A percentile compares a stretch with the other conserved stretches of the same genome.
Evolutionary conservation across 2,329 filamentous ascomycete genomes (phyloP).

Genomic region (Exophiala dermatitidis): DNA sequence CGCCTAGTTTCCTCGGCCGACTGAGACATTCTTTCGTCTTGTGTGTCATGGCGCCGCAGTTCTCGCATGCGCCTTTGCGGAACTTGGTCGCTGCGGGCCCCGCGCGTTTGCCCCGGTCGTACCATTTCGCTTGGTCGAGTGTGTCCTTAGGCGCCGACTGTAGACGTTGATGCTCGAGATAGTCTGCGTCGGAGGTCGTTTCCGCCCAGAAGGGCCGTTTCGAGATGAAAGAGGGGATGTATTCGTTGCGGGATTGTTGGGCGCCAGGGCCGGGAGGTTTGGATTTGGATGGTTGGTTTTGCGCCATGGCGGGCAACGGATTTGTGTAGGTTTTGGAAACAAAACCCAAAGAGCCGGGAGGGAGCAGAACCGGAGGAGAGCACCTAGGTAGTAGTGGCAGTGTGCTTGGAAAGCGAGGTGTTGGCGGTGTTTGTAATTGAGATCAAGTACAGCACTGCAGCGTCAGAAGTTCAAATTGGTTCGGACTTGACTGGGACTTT

Average conservation of each 20-base stretch:
- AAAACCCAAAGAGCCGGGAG: too few species aligned
- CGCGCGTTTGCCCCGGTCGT: slow-evolving; percentile 76
- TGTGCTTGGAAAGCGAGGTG: too few species aligned
- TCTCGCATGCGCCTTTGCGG: slow-evolving; percentile 96
- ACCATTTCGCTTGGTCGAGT: slow-evolving; percentile 70
- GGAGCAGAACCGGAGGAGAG: too few species aligned
- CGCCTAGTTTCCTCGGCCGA: slow-evolving; percentile 79
- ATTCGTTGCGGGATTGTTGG: slow-evolving; percentile 66
- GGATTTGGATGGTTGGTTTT: slow-evolving; percentile 12
- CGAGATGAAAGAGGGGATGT: slow-evolving; percentile 96
- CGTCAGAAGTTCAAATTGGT: too few species aligned
- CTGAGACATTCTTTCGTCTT: slow-evolving; percentile 90
- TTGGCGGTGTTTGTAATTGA: too few species aligned
- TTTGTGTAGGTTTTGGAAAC: too few species aligned
- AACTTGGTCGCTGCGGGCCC: slow-evolving; percentile 91
- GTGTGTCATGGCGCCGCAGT: slow-evolving; percentile 95
- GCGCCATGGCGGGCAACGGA: slow-evolving; percentile 1
- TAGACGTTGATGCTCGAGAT: slow-evolving; percentile 91
- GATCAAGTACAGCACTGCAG: too few species aligned
- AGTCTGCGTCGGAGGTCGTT: slow-evolving; percentile 71
- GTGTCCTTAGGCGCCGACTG: slow-evolving; percentile 40
- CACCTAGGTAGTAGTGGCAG: too few species aligned
- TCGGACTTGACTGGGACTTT: too few species aligned
- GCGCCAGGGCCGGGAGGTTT: slow-evolving; percentile 2
- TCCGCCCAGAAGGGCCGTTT: slow-evolving; percentile 94